These are phyloP conservation scores for Hibiscus trionum DNA, from an alignment of 345 rosid genomes.

Conservation along the genomic window DNA sequence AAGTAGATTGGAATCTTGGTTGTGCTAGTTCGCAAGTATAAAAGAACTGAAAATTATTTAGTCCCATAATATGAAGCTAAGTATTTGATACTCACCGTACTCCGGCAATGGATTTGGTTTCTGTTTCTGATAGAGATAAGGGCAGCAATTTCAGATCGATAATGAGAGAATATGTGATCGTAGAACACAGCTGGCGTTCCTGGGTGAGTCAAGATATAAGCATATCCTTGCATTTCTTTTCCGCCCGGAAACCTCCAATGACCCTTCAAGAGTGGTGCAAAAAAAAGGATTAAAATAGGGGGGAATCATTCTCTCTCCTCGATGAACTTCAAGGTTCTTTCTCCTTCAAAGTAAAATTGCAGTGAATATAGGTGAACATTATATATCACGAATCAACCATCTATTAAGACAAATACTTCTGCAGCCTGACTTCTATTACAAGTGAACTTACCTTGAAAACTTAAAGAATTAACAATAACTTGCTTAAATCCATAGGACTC, in stretches of 20 bases:
- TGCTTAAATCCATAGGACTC: background rate
- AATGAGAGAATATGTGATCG: constrained; percentile 72
- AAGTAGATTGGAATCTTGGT: background rate
- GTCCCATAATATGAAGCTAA: background rate
- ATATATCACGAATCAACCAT: constrained; percentile 8
- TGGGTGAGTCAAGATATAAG: constrained; percentile 91
- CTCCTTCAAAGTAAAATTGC: background rate
- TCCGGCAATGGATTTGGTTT: constrained; percentile 72
- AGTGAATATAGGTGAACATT: background rate
- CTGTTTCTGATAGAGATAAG: constrained; percentile 68
- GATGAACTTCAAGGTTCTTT: background rate
- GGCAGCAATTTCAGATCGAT: constrained; percentile 57
- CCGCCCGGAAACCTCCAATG: constrained; percentile 96
- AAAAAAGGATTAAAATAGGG: background rate
- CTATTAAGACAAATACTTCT: too few species aligned
- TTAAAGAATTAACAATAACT: background rate
- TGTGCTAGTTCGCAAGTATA: background rate
- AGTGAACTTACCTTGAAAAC: background rate
- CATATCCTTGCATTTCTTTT: constrained; percentile 97
- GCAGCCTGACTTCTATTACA: background rate
- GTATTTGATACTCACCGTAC: constrained; percentile 41
- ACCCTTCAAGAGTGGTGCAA: constrained; percentile 35
- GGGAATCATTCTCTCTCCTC: background rate
- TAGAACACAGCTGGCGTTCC: constrained; percentile 92
- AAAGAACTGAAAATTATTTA: background rate